Conservation (phyloP, 805 yeast genomes). For the Debaryomyces prosopidis region DNA sequence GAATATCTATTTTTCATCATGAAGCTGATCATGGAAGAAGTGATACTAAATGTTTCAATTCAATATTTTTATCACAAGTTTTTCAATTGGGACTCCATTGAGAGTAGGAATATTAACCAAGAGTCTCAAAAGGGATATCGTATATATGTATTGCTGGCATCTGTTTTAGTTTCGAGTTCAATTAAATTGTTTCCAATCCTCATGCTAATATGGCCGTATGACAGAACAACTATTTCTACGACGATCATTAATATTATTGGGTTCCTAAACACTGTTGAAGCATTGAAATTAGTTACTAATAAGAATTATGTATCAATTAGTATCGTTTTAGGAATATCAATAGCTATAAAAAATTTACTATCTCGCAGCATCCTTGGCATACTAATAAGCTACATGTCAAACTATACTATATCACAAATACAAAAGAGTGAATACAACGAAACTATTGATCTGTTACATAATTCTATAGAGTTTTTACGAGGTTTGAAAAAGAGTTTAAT, state of each 20-base stretch:
- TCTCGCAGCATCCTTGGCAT: constrained; percentile 15
- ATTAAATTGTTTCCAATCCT: constrained; percentile 86
- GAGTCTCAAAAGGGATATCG: constrained; percentile 33
- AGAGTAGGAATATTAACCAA: constrained; percentile 14
- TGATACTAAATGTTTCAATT: constrained; percentile 38
- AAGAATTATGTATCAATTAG: constrained; percentile 14
- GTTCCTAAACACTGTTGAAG: constrained; percentile 64
- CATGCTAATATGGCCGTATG: constrained; percentile 97
- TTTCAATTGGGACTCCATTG: constrained; percentile 15
- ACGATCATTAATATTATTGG: constrained; percentile 61
- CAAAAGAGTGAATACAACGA: constrained; percentile 11
- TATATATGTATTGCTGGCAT: constrained; percentile 56
- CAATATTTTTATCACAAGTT: constrained; percentile 21
- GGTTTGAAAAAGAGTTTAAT: constrained; percentile 1
- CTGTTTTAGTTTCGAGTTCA: constrained; percentile 73
- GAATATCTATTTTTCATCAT: constrained; percentile 61
- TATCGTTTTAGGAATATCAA: constrained; percentile 15
- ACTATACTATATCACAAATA: constrained; percentile 7
- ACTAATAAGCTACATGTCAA: constrained; percentile 13
- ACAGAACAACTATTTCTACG: constrained; percentile 62
- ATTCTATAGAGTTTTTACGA: constrained; percentile 2
- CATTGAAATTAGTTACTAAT: constrained; percentile 31
- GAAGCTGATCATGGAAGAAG: constrained; percentile 50
- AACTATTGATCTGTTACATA: background rate
- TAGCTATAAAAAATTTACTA: constrained; percentile 11